Conservation (phyloP, 2,329 filamentous ascomycete genomes). For the Colletotrichum sp. region DNA sequence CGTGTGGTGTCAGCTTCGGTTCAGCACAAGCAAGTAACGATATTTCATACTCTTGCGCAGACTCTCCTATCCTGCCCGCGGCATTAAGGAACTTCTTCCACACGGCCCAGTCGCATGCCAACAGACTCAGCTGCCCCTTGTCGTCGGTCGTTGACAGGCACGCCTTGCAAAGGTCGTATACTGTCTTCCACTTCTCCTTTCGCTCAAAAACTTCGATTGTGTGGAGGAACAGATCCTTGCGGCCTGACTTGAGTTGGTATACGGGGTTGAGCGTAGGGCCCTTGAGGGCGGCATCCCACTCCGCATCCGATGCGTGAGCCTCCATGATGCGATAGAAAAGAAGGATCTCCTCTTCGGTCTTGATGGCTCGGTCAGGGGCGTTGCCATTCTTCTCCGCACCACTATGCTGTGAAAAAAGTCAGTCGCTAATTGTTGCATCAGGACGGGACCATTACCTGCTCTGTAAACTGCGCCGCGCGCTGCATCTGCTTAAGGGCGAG, state of each 20-base stretch:
- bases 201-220: constrained; percentile 41
- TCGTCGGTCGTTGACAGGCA: constrained; percentile 46
- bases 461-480: constrained; percentile 50
- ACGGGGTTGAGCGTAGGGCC: constrained; percentile 47
- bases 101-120: constrained; percentile 50
- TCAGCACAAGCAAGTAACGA: background rate
- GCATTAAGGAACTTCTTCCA: constrained; percentile 46
- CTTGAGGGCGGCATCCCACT: constrained; percentile 43
- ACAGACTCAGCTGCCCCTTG: constrained; percentile 39
- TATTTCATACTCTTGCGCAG: constrained; percentile 35
- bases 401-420: background rate
- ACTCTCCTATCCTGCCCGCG: constrained; percentile 35
- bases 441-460: constrained; percentile 39
- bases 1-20: background rate
- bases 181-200: constrained; percentile 43
- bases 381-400: background rate
- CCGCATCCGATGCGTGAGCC: constrained; percentile 45
- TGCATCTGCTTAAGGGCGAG: constrained; percentile 58
- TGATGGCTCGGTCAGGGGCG: constrained; percentile 36
- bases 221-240: constrained; percentile 53
- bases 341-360: constrained; percentile 55
- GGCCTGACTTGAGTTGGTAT: constrained; percentile 48
- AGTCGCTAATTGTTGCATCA: background rate
- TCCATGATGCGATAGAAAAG: constrained; percentile 54
- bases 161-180: constrained; percentile 49